Conservation (phyloP, 306 rosid genomes). For the Clitoria ternatea region DNA sequence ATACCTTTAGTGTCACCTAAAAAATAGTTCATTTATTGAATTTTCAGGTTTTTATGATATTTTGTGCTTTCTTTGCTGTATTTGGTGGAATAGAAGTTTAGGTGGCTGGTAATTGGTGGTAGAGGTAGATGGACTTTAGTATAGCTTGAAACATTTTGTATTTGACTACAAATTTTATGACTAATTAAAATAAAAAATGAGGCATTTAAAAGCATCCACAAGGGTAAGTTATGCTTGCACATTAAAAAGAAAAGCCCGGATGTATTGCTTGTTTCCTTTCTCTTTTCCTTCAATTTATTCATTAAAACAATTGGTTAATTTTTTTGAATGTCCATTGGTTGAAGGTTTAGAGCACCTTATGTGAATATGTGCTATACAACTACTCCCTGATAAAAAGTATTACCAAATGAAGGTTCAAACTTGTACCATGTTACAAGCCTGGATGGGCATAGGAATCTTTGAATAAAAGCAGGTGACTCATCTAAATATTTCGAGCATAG, state of each 20-base stretch:
- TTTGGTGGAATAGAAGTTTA: constrained; percentile 12
- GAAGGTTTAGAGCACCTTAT: neutral
- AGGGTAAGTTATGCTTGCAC: neutral
- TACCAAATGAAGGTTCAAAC: neutral
- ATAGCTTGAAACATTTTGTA: constrained; percentile 22
- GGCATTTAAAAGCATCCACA: neutral
- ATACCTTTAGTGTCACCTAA: too few relatives aligned
- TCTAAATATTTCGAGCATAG: too few relatives aligned
- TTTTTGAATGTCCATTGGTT: too few relatives aligned
- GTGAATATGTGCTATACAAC: neutral
- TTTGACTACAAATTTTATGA: neutral
- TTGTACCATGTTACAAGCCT: neutral
- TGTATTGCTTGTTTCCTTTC: neutral
- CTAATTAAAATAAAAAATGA: constrained; percentile 7
- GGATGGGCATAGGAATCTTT: neutral
- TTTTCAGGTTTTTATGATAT: constrained; percentile 2
- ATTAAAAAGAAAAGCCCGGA: neutral
- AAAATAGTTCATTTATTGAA: too few relatives aligned
- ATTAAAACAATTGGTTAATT: neutral
- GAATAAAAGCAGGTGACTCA: too few relatives aligned
- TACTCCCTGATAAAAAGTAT: neutral
- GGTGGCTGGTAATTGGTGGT: constrained; percentile 26
- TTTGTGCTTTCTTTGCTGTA: neutral
- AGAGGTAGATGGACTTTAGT: constrained; percentile 10
- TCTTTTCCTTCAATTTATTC: neutral